Evolutionary conservation across 805 yeast species (phyloP), one percentile per base, ranked within the genome.

Genomic region (Lipomyces mesembrius): DNA sequence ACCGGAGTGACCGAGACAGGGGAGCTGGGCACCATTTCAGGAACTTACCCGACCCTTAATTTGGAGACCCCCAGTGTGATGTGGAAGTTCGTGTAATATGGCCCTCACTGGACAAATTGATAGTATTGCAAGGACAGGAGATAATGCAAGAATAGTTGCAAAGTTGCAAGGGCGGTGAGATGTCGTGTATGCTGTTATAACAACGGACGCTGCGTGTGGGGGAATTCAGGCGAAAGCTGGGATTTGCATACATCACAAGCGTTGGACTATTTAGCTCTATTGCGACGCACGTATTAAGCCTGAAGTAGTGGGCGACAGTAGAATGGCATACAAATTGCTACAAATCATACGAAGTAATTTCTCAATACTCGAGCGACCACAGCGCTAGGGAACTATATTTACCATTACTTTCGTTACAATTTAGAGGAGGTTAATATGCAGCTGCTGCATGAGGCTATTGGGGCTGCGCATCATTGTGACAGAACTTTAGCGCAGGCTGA

Each of bases 1-100:
- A 17, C 34, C 29, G 55, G 34, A 52, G 27, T 52, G n/a, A 52
- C 55, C 17, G 55, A 20, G 17, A 25, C 55, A 6, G 55, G 55
- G 6, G 55, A 52, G 34, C n/a, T n/a, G 2, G 55, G 22, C 34
- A 4, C 55, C 55, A 52, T 52, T 43, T 43, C 22, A 17, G 20
- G 49, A 43, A 37, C 43, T 43, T 7, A 43, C 22, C 22, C 22
- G 49, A 43, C 49, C 22, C 22, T n/a, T 43, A 17, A 43, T 17
- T 43, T 43, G 22, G 49, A n/a, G 22, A 17, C 49, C 7, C 22
- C 22, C 7, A 43, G 11, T 8, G 49, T 43, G 49, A 43, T n/a
- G 49, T n/a, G 49, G 22, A 43, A 43, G 22, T 43, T 37, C 9
- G 49, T n/a, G 49, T 43, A 25, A n/a, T 37, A 37, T 11, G 12